Evolutionary conservation across 805 yeast genomes (phyloP).

Genomic region (Ogataea pignaliae): DNA sequence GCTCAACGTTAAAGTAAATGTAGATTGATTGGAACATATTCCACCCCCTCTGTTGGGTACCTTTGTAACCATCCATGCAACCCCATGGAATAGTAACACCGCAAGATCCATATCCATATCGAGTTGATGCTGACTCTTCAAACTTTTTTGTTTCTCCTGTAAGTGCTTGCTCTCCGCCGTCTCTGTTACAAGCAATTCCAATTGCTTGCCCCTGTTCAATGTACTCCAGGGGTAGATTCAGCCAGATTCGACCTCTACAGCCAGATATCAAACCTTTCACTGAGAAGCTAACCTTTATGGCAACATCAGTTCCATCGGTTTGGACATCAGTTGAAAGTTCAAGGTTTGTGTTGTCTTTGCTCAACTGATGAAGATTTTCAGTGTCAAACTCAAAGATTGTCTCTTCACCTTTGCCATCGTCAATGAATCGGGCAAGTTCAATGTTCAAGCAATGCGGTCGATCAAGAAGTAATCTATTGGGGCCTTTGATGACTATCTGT

Average conservation of each 20-base stretch:
- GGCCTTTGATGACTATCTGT: constrained; percentile 6
- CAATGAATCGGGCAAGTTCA: not conserved
- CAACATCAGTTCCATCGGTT: too few species aligned
- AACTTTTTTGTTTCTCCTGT: too few species aligned
- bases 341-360: too few species aligned
- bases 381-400: too few species aligned
- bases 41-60: constrained; percentile 50
- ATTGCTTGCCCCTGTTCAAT: too few species aligned
- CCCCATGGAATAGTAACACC: constrained; percentile 35
- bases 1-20: not conserved
- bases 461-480: not conserved
- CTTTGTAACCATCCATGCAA: constrained; percentile 65
- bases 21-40: constrained; percentile 48
- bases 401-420: not conserved
- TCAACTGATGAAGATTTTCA: too few species aligned
- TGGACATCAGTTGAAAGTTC: too few species aligned
- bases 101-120: not conserved
- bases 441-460: not conserved
- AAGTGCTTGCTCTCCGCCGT: not conserved
- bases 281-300: too few species aligned
- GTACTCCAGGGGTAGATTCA: too few species aligned
- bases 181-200: not conserved
- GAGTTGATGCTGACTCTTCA: not conserved
- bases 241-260: too few species aligned
- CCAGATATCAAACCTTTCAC: too few species aligned